Percentiles rank a stretch among this genome's conserved stretches.
Conservation (phyloP, 1,284 basidiomycete genomes). For the Coniferiporia weirii region DNA sequence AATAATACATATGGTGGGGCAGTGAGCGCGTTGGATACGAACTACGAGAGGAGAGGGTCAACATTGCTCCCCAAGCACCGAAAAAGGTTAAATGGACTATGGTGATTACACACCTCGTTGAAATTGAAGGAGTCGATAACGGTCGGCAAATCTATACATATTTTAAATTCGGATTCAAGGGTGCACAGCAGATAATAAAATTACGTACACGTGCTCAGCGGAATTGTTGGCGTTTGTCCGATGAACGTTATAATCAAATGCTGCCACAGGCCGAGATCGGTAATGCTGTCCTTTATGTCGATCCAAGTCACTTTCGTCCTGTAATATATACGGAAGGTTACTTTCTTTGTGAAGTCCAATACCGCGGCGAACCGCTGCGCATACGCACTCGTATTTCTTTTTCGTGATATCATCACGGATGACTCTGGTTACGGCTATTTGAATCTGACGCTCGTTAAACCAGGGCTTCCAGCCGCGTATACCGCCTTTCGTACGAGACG, state of each 20-base stretch:
- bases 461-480: conserved; percentile 30
- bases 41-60: conserved; percentile 10
- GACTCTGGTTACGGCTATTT: conserved; percentile 31
- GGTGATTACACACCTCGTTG: conserved; percentile 22
- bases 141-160: conserved; percentile 31
- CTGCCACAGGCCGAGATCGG: conserved; percentile 31
- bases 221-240: conserved; percentile 32
- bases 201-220: conserved; percentile 31
- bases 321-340: neutral
- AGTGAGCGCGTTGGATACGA: conserved; percentile 34
- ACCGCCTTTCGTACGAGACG: conserved; percentile 27
- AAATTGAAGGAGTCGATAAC: conserved; percentile 37
- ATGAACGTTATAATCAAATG: conserved; percentile 32
- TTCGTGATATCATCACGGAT: conserved; percentile 34
- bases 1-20: conserved; percentile 35
- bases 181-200: neutral
- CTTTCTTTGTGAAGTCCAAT: neutral
- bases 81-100: neutral
- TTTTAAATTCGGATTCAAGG: neutral
- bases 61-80: neutral
- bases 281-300: conserved; percentile 32
- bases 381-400: conserved; percentile 30
- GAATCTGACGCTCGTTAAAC: conserved; percentile 30
- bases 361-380: neutral
- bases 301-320: conserved; percentile 31